A percentile compares a stretch with the other conserved stretches of the same genome.
These are phyloP conservation scores for Yarrowia keelungensis DNA, from an alignment of 805 yeast genomes.

Conservation along the genomic window DNA sequence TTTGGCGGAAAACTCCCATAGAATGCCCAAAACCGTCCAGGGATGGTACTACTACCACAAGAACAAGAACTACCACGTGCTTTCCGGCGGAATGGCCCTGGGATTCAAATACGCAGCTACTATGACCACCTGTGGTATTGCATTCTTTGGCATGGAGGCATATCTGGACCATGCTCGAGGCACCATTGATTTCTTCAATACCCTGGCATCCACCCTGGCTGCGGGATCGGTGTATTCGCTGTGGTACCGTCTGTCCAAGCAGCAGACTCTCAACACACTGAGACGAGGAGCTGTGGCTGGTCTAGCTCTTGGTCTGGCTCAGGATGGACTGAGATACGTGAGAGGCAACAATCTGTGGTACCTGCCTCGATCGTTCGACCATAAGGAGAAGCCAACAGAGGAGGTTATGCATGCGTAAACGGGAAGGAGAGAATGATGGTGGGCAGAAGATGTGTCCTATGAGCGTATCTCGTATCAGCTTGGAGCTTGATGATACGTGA, in stretches of 20 bases:
- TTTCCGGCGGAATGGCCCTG: conserved; percentile 59
- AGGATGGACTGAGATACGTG: conserved; percentile 64
- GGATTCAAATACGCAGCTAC: conserved; percentile 57
- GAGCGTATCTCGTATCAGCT: too few species aligned
- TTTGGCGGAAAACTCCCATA: conserved; percentile 80
- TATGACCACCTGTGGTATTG: conserved; percentile 55
- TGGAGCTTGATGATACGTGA: too few species aligned
- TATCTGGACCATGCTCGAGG: conserved; percentile 61
- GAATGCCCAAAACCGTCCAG: conserved; percentile 76
- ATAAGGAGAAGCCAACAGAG: conserved; percentile 2
- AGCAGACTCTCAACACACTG: conserved; percentile 48
- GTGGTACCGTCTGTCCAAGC: conserved; percentile 48
- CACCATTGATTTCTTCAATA: conserved; percentile 65
- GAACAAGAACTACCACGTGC: conserved; percentile 76
- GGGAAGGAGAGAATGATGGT: neutral
- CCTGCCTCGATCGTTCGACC: conserved; percentile 43
- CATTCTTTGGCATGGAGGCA: conserved; percentile 69
- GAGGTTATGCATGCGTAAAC: conserved; percentile 22
- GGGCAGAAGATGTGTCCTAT: neutral
- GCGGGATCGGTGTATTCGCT: conserved; percentile 62
- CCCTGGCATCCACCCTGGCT: conserved; percentile 62
- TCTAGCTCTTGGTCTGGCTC: conserved; percentile 64
- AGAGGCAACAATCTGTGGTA: conserved; percentile 77
- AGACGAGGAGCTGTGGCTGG: conserved; percentile 67
- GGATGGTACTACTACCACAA: conserved; percentile 92